Percentiles rank a stretch among this genome's conserved stretches.
Conservation (phyloP, 345 rosid species). For the Linum usitatissimum region DNA sequence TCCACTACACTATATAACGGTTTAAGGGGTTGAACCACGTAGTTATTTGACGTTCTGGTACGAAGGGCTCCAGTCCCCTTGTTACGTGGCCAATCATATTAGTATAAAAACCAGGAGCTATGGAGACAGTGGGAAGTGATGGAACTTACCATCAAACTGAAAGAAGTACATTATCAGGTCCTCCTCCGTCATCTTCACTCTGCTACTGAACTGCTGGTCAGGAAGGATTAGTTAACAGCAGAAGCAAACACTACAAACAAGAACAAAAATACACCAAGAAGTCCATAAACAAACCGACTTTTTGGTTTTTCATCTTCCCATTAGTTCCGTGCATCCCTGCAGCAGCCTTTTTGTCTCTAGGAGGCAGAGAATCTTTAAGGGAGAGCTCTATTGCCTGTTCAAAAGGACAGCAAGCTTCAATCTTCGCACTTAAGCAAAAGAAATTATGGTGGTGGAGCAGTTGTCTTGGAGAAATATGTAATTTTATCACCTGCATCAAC, state of each 20-base stretch:
- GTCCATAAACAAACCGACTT: conserved; percentile 32
- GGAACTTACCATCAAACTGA: conserved; percentile 64
- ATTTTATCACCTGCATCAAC: conserved; percentile 32
- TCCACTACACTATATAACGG: too few relatives aligned
- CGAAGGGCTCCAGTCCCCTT: not conserved
- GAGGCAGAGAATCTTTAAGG: conserved; percentile 32
- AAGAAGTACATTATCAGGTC: conserved; percentile 64
- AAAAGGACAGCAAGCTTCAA: conserved; percentile 3
- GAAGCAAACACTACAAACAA: conserved; percentile 5
- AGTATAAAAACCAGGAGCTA: not conserved
- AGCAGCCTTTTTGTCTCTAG: conserved; percentile 25
- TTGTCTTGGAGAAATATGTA: conserved; percentile 6
- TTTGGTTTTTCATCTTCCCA: conserved; percentile 30
- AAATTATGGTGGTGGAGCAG: not conserved
- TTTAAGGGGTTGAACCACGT: too few relatives aligned
- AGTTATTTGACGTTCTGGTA: too few relatives aligned
- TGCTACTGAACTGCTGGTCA: conserved; percentile 36
- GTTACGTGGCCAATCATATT: not conserved
- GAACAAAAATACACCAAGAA: not conserved
- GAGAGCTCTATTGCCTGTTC: conserved; percentile 72
- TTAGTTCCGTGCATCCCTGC: conserved; percentile 14
- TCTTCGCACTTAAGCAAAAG: not conserved
- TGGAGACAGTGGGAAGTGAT: not conserved
- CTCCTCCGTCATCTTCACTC: conserved; percentile 74
- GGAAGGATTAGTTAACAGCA: conserved; percentile 9